Base-by-base conservation (phyloP, 306 rosid species). In the Ammopiptanthus mongolicus region DNA sequence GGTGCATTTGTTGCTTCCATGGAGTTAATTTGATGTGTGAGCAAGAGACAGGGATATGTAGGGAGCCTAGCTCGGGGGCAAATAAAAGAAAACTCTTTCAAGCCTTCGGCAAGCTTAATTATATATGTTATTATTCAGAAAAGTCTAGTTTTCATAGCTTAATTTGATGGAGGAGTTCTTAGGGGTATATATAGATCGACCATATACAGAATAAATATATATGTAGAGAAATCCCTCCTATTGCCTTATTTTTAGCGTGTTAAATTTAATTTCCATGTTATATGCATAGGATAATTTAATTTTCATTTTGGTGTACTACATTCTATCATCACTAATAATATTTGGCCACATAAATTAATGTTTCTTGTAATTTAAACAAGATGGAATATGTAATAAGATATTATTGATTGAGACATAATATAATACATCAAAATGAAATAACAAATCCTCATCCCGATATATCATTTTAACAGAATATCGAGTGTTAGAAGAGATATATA, bases 1-100 rank as follows among this genome's bases (percentile, higher is more conserved):
- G 10, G 1, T 14, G 3, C 22, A 62, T 42, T 71, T 44, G 5
- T 29, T 58, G 74, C 60, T 57, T 78, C 84, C 84, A 87, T 79
- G 6, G 18, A 72, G 3, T 17, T 21, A 14, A 22, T n/a, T 55
- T 22, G 53, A 55, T 13, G 7, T 3, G 39, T 55, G 2, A 5
- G 36, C 0, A 6, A 0, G 0, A 15, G 25, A 31, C 15, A 10
- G 48, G 8, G 8, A 1, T 3, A 4, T 8, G 28, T 2, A 15
- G 8, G 22, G 47, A 61, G 28, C 6, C 3, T 34, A 9, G n/a
- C 8, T 33, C 15, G 10, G 4, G 3, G n/a, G 21, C 0, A 1
- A 6, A 9, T 0, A 10, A 34, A 17, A 15, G 14, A 31, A 29
- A 60, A 31, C 19, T 23, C 63, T 25, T 11, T 8, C 25, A 19